Conservation (phyloP, 495 filamentous ascomycete genomes). For the Trichoderma virens region DNA sequence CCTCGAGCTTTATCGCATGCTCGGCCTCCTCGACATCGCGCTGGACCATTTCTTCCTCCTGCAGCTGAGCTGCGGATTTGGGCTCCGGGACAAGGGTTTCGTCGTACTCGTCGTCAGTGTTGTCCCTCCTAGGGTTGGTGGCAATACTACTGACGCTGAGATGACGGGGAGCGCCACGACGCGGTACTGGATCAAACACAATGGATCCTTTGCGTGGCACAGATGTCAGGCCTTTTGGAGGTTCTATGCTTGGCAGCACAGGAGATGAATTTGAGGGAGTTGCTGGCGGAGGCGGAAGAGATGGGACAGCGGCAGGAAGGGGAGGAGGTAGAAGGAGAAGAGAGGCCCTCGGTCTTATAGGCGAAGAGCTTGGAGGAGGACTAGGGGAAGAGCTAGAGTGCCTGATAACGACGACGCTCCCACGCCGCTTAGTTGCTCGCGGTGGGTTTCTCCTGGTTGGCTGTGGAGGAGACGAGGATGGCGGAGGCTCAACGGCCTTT, state of each 20-base stretch:
- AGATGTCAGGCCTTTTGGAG: not conserved
- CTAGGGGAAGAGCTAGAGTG: not conserved
- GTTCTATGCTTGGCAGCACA: not conserved
- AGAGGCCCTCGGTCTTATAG: not conserved
- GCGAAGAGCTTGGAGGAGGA: not conserved
- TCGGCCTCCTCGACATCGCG: not conserved
- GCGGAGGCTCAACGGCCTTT: not conserved
- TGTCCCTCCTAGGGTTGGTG: not conserved
- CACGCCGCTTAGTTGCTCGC: not conserved
- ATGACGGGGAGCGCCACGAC: not conserved
- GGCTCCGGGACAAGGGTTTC: not conserved
- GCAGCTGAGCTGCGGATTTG: not conserved
- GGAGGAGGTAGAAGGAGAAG: not conserved
- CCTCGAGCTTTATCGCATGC: not conserved
- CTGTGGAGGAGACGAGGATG: not conserved
- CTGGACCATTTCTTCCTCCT: not conserved
- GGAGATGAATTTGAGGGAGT: not conserved
- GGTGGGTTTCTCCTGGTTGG: not conserved
- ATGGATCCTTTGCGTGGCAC: conserved; percentile 1
- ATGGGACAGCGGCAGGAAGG: not conserved
- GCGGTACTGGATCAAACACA: not conserved
- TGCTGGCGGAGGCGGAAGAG: not conserved
- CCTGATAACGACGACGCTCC: not conserved
- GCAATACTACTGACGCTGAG: not conserved
- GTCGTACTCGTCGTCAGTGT: not conserved